Evolutionary conservation across 768 basidiomycete genomes (phyloP).

Genomic region (Pisolithus tinctorius): DNA sequence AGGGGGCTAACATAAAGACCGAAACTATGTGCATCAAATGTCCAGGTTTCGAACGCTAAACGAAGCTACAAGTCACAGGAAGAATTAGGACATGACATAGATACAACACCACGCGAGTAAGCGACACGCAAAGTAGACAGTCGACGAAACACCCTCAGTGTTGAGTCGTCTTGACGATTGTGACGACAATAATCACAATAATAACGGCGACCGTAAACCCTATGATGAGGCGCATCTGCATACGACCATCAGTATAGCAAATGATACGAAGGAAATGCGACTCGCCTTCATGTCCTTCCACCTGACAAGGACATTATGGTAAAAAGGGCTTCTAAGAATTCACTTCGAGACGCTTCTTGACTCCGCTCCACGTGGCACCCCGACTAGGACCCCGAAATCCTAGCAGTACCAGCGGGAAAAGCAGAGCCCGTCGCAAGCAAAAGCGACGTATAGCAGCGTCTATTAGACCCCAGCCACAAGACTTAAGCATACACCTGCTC

Average conservation of each 20-base stretch:
- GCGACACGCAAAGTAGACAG: conserved; percentile 9
- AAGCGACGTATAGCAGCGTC: too few relatives aligned
- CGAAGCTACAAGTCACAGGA: conserved; percentile 15
- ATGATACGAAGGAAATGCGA: conserved; percentile 1
- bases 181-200: conserved; percentile 92
- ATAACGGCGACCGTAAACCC: conserved; percentile 84
- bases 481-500: too few relatives aligned
- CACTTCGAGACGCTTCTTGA: too few relatives aligned
- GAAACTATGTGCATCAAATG: conserved; percentile 3
- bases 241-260: conserved; percentile 4
- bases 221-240: conserved; percentile 95
- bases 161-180: conserved; percentile 81
- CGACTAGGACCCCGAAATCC: too few relatives aligned
- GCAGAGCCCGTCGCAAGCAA: too few relatives aligned
- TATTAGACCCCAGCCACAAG: too few relatives aligned
- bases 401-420: too few relatives aligned
- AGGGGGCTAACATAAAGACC: not conserved
- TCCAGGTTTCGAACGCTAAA: conserved; percentile 13
- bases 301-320: conserved; percentile 36
- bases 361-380: too few relatives aligned
- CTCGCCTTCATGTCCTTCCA: conserved; percentile 97
- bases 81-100: conserved; percentile 33
- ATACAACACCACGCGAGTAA: conserved; percentile 35
- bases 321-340: not conserved
- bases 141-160: conserved; percentile 25